phyloP scores from a whole-genome alignment of 352 stramenopile species.

The Thraustochytrium striatum region DNA sequence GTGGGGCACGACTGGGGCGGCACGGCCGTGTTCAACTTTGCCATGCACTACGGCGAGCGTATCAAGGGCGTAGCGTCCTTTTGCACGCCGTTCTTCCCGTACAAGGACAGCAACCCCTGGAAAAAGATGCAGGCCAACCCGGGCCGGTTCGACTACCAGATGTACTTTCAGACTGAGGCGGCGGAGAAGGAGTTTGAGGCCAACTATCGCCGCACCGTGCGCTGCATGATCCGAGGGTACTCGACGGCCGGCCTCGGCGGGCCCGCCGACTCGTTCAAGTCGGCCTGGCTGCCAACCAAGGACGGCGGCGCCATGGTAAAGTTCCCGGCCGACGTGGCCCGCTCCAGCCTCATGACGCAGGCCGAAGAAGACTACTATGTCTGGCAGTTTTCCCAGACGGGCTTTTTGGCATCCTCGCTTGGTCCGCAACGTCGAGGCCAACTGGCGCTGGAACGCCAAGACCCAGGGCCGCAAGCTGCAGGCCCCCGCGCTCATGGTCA shows the following conservation, averaged over 20 bases:
- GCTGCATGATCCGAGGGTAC: constrained; percentile 13
- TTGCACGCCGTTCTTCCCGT: constrained; percentile 68
- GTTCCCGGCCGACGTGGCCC: constrained; percentile 55
- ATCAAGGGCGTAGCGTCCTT: constrained; percentile 62
- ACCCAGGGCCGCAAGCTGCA: constrained; percentile 56
- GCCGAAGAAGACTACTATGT: constrained; percentile 66
- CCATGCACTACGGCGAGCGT: constrained; percentile 64
- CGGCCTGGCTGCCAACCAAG: constrained; percentile 52
- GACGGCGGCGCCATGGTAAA: constrained; percentile 42
- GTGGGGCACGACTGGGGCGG: constrained; percentile 71
- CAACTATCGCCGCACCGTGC: constrained; percentile 51
- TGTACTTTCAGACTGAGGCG: constrained; percentile 58
- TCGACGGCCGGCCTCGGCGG: not conserved
- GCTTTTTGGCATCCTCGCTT: constrained; percentile 62
- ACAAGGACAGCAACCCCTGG: constrained; percentile 55
- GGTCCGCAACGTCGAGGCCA: constrained; percentile 62
- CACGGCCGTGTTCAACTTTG: constrained; percentile 66
- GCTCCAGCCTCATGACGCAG: constrained; percentile 60
- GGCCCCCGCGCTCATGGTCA: constrained; percentile 67
- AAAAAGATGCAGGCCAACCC: constrained; percentile 60
- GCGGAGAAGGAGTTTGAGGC: constrained; percentile 19
- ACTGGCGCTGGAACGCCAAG: constrained; percentile 64
- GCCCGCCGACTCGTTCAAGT: not conserved
- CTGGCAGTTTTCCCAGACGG: constrained; percentile 59
- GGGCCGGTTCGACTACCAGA: constrained; percentile 67